These are phyloP conservation scores for Cryptosporidium felis DNA, from an alignment of 169 alveolate species.

Conservation along the genomic window DNA sequence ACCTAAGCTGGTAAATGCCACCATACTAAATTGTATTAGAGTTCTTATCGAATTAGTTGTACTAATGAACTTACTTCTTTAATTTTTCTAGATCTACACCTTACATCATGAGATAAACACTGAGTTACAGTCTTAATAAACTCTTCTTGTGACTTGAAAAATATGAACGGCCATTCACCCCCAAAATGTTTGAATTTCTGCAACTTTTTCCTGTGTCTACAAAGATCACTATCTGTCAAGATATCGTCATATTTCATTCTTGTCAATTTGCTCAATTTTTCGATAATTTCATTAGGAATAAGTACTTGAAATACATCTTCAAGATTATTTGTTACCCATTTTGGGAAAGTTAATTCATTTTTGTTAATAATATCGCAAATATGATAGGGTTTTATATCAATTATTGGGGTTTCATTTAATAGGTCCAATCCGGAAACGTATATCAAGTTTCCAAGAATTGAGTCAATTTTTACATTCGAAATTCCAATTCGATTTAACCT, in stretches of 20 bases:
- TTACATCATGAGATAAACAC: slow-evolving; percentile 4
- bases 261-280: neutral
- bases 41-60: neutral
- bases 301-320: neutral
- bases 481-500: slow-evolving; percentile 86
- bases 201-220: neutral
- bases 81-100: neutral
- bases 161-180: slow-evolving; percentile 32
- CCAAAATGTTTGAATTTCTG: neutral
- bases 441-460: slow-evolving; percentile 76
- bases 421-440: slow-evolving; percentile 82
- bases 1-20: neutral
- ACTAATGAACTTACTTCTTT: slow-evolving; percentile 1
- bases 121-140: slow-evolving; percentile 14
- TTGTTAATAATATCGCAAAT: slow-evolving; percentile 13
- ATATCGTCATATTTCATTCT: neutral
- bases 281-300: neutral
- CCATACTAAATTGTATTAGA: neutral
- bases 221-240: neutral
- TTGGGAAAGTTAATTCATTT: neutral
- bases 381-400: slow-evolving; percentile 86
- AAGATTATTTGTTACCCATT: neutral
- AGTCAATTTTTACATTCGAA: slow-evolving; percentile 78
- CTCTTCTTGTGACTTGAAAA: slow-evolving; percentile 5
- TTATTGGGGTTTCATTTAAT: slow-evolving; percentile 83